phyloP scores from a whole-genome alignment of 176 grass and related monocot genomes.

The Oryza brachyantha region DNA sequence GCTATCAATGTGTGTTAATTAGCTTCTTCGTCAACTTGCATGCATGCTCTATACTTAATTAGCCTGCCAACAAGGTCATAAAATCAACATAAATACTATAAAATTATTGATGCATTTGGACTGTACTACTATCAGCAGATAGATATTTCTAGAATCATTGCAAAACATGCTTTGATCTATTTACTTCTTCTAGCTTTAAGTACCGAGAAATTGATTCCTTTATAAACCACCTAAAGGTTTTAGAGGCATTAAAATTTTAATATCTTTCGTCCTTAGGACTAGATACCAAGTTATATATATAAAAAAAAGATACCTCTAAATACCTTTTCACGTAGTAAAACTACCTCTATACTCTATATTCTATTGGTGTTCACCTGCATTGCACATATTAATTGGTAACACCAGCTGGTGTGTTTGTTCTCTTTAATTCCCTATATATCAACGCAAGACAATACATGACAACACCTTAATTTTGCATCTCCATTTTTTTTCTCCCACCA shows the following conservation, averaged over 20 bases:
- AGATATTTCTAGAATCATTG: not conserved
- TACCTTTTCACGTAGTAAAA: too few relatives aligned
- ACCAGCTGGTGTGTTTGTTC: not conserved
- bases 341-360: too few relatives aligned
- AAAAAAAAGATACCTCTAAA: too few relatives aligned
- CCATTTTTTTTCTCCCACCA: not conserved
- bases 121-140: not conserved
- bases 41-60: not conserved
- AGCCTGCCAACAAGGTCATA: not conserved
- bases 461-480: not conserved
- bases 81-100: not conserved
- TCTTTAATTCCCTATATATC: not conserved
- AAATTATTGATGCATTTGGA: not conserved
- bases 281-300: too few relatives aligned
- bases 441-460: not conserved
- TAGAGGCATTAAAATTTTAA: too few relatives aligned
- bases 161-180: not conserved
- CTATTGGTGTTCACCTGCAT: not conserved
- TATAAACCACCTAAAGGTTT: too few relatives aligned
- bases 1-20: not conserved
- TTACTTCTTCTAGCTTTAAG: not conserved
- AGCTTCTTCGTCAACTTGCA: not conserved
- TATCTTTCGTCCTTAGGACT: too few relatives aligned
- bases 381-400: not conserved
- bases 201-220: too few relatives aligned